phyloP scores from a whole-genome alignment of 768 basidiomycete species.

The Daedalea quercina region DNA sequence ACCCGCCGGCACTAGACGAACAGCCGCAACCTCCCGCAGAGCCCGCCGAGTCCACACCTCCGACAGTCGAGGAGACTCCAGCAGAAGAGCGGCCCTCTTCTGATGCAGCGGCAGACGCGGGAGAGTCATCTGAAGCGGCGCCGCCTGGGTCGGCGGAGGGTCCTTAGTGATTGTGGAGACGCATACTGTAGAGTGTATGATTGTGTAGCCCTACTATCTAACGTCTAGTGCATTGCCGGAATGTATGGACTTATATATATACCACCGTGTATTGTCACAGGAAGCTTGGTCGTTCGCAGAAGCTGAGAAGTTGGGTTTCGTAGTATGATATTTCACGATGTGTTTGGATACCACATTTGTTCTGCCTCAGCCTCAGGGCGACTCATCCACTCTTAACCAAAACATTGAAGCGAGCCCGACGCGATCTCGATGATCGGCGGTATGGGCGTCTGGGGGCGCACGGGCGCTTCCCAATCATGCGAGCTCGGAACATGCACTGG shows the following conservation, averaged over 20 bases:
- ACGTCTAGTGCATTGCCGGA: not conserved
- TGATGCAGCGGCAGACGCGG: not conserved
- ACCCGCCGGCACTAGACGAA: not conserved
- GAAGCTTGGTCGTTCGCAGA: not conserved
- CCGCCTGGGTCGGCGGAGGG: not conserved
- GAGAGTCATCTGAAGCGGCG: too few species aligned
- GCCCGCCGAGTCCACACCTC: not conserved
- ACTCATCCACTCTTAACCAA: not conserved
- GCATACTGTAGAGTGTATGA: not conserved
- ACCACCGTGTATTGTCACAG: not conserved
- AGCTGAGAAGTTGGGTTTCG: too few species aligned
- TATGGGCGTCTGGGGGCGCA: not conserved
- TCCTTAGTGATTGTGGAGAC: not conserved
- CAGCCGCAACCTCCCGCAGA: not conserved
- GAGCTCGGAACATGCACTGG: not conserved
- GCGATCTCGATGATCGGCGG: not conserved
- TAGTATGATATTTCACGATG: too few species aligned
- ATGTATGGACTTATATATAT: not conserved
- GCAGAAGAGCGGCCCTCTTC: not conserved
- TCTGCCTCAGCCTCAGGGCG: too few species aligned
- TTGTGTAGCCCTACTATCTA: conserved; percentile 3
- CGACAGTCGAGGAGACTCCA: not conserved
- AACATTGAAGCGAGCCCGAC: not conserved
- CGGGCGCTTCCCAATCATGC: not conserved
- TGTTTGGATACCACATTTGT: too few species aligned